Conservation (phyloP, 164 flowering plant genomes). For the Vitis vinifera region DNA sequence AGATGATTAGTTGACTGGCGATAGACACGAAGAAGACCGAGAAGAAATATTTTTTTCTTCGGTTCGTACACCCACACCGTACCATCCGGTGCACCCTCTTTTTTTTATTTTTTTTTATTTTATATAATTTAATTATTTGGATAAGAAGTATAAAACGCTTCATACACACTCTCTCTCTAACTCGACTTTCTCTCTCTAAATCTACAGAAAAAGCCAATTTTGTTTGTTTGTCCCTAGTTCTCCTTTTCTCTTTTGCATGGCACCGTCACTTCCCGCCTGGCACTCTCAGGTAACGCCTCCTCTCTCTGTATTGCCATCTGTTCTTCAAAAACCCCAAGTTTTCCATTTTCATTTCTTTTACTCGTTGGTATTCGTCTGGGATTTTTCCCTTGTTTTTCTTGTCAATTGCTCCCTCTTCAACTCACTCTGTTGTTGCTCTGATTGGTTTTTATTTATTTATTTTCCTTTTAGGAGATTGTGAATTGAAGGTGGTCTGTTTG, state of each 20-base stretch:
- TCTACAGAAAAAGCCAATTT: conserved; percentile 6
- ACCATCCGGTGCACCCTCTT: not conserved
- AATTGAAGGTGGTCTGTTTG: not conserved
- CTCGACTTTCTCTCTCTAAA: not conserved
- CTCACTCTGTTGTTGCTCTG: too few species aligned
- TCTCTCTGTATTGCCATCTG: conserved; percentile 1
- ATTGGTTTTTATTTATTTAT: too few species aligned
- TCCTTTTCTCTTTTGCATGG: conserved; percentile 34
- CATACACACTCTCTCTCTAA: not conserved
- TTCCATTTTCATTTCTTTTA: not conserved
- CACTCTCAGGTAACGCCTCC: conserved; percentile 6
- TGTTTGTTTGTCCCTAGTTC: conserved; percentile 7
- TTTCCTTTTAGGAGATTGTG: not conserved
- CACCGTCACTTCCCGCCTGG: conserved; percentile 15
- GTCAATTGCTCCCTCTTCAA: not conserved
- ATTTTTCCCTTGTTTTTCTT: not conserved
- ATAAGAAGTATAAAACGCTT: not conserved
- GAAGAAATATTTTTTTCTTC: not conserved
- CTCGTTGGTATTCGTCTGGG: not conserved
- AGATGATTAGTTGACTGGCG: not conserved
- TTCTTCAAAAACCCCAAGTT: not conserved
- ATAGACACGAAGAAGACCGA: not conserved
- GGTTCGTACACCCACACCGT: not conserved
- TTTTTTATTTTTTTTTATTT: too few species aligned
- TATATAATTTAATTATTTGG: too few species aligned